Conservation (phyloP, 352 stramenopile genomes). For the Phytopythium mirpurense region DNA sequence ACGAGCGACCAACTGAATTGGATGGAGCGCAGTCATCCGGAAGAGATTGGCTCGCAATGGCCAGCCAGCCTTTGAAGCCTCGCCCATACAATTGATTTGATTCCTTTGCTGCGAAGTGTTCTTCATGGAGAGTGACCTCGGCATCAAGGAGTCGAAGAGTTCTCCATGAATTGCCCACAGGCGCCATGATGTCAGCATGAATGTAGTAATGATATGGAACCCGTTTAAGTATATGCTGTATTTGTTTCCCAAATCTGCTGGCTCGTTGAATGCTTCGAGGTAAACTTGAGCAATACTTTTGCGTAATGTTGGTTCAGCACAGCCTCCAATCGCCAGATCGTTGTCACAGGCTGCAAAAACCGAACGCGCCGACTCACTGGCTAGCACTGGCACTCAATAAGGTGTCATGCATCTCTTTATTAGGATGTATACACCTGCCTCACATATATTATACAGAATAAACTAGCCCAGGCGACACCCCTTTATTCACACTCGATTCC, state of each 20-base stretch:
- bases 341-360: constrained; percentile 1
- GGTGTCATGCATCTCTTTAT: background rate
- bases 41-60: no score
- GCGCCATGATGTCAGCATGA: no score
- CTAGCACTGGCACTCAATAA: background rate
- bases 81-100: background rate
- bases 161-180: no score
- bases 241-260: no score
- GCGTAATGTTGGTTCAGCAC: background rate
- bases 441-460: background rate
- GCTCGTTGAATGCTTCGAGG: background rate
- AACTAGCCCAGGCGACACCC: background rate
- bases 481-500: background rate
- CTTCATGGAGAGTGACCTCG: background rate
- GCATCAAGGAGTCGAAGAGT: no score
- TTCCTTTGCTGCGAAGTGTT: background rate
- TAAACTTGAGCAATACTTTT: background rate
- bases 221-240: no score
- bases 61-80: no score
- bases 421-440: background rate
- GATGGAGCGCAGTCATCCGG: no score
- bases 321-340: constrained; percentile 4
- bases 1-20: no score
- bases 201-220: no score
- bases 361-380: background rate